Evolutionary conservation across 169 alveolate genomes (phyloP), one percentile per base, ranked within the genome.

Genomic region (Sarcocystis neurona): DNA sequence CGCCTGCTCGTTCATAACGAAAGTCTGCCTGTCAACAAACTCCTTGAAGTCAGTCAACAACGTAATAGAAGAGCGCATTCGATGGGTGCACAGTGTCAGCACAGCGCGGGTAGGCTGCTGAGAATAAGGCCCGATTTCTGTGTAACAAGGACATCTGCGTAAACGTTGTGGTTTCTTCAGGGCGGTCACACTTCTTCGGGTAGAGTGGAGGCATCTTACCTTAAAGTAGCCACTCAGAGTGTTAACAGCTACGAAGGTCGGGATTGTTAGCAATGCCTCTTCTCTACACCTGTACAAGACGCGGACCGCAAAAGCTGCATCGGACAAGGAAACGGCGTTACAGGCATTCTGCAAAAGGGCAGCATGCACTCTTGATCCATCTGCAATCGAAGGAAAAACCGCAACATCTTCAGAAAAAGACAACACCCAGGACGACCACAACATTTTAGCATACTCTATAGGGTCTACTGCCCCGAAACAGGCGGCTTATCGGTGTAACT

Each of bases 1-100:
- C 23, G 87, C 88, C 70, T 79, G 87, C 80, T 79, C 85, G 70
- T 87, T 87, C 84, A 87, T 87, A 66, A 87, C 44, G 84, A 63
- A 87, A 46, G 91, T 79, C 72, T 79, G 87, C 72, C 91, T 27
- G 82, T 87, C 91, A 70, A 50, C 87, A 48, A 75, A 68, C 41
- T 87, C 91, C 91, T 87, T 79, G 27, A 27, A 72, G 41, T 15
- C 12, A 12, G 23, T 12, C 97, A 43, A 95, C 92, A 97, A 95
- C 95, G 75, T 94, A 97, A 63, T 94, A 88, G 77, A 96, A 92
- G 46, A 96, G 78, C 86, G 95, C 97, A n/a, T 94, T 92, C 18
- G 97, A 96, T 68, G 95, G 92, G 48, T 93, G 92, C 92, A 95
- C 98, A 41, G 94, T 94, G 88, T 87, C 91, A 75, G 93, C 93